Percentiles rank a stretch among this genome's conserved stretches.
phyloP scores from a whole-genome alignment of 306 rosid species.

The Sindora glabra region DNA sequence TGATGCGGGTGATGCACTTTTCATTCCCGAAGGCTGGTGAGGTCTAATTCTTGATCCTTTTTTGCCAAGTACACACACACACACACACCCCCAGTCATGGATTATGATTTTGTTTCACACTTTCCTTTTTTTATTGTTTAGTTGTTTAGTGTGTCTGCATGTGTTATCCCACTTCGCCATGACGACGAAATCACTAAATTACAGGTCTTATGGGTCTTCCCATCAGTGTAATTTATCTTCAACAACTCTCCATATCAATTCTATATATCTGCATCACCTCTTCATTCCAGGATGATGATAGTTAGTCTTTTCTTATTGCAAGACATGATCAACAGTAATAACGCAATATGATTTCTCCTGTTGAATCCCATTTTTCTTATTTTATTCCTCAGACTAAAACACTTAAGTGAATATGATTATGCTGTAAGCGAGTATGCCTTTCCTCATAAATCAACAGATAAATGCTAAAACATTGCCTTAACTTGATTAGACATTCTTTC shows the following conservation, averaged over 20 bases:
- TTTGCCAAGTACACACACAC: too few relatives aligned
- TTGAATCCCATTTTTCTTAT: background rate
- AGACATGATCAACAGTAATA: background rate
- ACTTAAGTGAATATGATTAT: background rate
- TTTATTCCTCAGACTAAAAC: background rate
- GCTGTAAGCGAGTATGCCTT: background rate
- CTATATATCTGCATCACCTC: background rate
- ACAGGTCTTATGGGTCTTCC: too few relatives aligned
- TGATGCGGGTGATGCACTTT: slow-evolving; percentile 84
- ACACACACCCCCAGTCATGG: too few relatives aligned
- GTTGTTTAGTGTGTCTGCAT: background rate
- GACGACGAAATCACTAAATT: background rate
- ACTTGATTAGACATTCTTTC: background rate
- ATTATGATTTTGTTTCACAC: too few relatives aligned
- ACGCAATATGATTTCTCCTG: background rate
- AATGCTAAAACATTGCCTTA: background rate
- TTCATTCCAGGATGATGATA: background rate
- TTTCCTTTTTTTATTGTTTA: slow-evolving; percentile 1
- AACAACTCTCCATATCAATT: background rate
- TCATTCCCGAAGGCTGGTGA: slow-evolving; percentile 98
- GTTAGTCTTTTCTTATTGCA: background rate
- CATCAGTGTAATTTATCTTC: too few relatives aligned
- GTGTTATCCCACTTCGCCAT: background rate
- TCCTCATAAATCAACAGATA: background rate
- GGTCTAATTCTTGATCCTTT: too few relatives aligned